Conservation (phyloP, 164 flowering plant genomes). For the Taxillus chinensis region DNA sequence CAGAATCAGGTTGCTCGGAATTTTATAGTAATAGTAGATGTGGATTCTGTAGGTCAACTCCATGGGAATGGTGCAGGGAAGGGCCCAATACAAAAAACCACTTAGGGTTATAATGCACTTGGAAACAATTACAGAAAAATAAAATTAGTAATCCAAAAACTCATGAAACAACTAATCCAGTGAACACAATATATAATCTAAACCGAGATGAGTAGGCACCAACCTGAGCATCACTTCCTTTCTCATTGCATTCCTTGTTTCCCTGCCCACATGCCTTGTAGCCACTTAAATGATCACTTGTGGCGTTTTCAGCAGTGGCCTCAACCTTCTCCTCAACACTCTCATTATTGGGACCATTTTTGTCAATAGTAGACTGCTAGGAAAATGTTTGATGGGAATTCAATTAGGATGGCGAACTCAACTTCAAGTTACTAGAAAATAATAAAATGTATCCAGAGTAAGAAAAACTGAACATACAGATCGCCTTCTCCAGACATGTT, state of each 20-base stretch:
- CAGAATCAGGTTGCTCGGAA: no score
- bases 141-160: no score
- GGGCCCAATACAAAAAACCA: no score
- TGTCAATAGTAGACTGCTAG: conserved; percentile 21
- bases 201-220: conserved; percentile 6
- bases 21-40: no score
- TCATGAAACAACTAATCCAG: no score
- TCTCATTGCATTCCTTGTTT: conserved; percentile 39
- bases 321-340: conserved; percentile 34
- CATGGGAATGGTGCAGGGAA: no score
- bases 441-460: neutral
- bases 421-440: neutral
- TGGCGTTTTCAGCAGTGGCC: conserved; percentile 38
- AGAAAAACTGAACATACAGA: conserved; percentile 34
- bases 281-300: conserved; percentile 48
- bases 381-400: conserved; percentile 1
- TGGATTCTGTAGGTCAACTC: no score
- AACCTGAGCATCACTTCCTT: conserved; percentile 88
- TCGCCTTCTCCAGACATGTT: conserved; percentile 96
- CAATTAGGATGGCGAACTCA: neutral
- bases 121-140: no score
- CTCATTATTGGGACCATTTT: conserved; percentile 20
- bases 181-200: no score
- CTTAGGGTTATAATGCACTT: no score
- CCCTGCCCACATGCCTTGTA: conserved; percentile 24